Evolutionary conservation across 2,329 filamentous ascomycete species (phyloP).

Genomic region (Phoma sp.): DNA sequence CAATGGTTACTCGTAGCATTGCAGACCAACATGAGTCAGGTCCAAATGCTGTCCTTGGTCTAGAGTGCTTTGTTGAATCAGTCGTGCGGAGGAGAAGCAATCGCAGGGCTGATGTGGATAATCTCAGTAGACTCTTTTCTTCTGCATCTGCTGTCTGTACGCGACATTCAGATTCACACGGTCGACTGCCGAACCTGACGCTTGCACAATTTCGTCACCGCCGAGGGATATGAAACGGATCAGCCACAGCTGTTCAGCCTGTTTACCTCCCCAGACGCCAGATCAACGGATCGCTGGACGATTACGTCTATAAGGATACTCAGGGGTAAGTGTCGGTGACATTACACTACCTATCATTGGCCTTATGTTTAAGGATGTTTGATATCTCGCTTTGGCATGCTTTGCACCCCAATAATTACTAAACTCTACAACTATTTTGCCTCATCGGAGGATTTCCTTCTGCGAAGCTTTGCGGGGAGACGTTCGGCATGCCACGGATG

Average conservation of each 20-base stretch:
- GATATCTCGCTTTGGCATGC: neutral
- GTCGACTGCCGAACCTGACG: slow-evolving; percentile 6
- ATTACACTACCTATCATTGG: slow-evolving; percentile 10
- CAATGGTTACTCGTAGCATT: neutral
- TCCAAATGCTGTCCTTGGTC: neutral
- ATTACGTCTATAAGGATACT: slow-evolving; percentile 7
- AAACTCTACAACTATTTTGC: neutral
- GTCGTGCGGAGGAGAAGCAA: neutral
- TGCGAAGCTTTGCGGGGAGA: neutral
- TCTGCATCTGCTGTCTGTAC: neutral
- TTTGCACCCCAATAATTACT: neutral
- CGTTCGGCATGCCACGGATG: slow-evolving; percentile 10
- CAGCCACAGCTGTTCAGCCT: slow-evolving; percentile 10
- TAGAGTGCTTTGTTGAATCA: neutral
- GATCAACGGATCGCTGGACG: slow-evolving; percentile 14
- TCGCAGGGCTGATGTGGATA: neutral
- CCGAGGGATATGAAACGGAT: slow-evolving; percentile 13
- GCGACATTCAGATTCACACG: slow-evolving; percentile 5
- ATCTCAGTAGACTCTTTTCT: neutral
- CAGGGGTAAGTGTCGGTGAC: slow-evolving; percentile 11
- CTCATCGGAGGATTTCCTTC: slow-evolving; percentile 9
- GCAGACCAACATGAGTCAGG: slow-evolving; percentile 1
- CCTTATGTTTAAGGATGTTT: neutral
- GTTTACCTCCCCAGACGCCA: slow-evolving; percentile 11
- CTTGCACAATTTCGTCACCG: slow-evolving; percentile 12